Base-by-base conservation (phyloP, 1,284 basidiomycete species). In the Trichosporon asahii region DNA sequence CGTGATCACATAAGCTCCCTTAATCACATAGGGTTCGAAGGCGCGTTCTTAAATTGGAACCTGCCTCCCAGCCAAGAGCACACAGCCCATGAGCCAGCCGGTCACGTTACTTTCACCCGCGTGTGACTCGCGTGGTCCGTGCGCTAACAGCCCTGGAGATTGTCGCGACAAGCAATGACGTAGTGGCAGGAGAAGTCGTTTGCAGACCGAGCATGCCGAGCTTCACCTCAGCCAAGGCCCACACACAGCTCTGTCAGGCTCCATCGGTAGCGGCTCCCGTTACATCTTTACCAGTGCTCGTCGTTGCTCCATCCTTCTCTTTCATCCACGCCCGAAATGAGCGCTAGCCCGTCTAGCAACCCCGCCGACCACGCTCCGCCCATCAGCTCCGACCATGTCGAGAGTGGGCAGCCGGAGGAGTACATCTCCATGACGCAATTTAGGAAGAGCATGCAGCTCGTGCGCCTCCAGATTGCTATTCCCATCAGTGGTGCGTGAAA, bases 401-500 rank as follows among this genome's bases (percentile, higher is more conserved):
- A 61, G 27, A 8, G 27, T 15, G 57, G 57, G 3, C 57, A 61
- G 74, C 72, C 55, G 68, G 76, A 80, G 29, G 78, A 76, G 55
- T 74, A 80, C 71, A 81, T 83, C 73, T 79, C 82, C n/a, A 77
- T 76, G 15, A 75, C 74, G 8, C 78, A 83, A 73, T 82, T 83
- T 74, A 66, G 76, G 37, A 75, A 77, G 68, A 79, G 74, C 44
- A 84, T 84, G 80, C 75, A 76, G 29, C 76, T 83, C 37, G 78
- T 80, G 67, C 88, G 90, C 64, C 85, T 93, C 8, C 91, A 93
- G 81, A 90, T 92, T 33, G 83, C 91, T 53, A 90, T 91, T 0
- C 93, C 92, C 0, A 85, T 94, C 1, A 21, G 86, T 89, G 21
- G 86, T 92, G 71, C 87, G 92, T 73, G 4, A 29, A 5, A 11